Conservation (phyloP, 2,329 filamentous ascomycete genomes). For the Fusarium acutatum region DNA sequence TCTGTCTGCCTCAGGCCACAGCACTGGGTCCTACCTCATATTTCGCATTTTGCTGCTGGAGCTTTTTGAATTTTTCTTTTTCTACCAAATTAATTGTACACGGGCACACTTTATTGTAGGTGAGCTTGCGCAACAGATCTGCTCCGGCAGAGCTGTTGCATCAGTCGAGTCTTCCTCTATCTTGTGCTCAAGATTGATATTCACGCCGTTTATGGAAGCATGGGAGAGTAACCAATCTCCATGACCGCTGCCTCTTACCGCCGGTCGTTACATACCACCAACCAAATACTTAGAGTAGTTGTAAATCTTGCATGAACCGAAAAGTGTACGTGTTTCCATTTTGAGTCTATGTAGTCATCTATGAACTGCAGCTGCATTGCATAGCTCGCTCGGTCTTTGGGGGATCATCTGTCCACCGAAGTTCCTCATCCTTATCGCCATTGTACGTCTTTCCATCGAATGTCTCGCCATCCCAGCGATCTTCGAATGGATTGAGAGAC, state of each 20-base stretch:
- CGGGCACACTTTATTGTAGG: slow-evolving; percentile 77
- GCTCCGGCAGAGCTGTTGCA: slow-evolving; percentile 50
- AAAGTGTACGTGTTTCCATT: neutral
- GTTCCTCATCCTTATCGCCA: slow-evolving; percentile 76
- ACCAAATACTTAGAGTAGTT: slow-evolving; percentile 6
- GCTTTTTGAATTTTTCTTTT: slow-evolving; percentile 41
- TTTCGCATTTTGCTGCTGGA: slow-evolving; percentile 30
- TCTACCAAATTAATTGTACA: slow-evolving; percentile 68
- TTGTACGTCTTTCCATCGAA: slow-evolving; percentile 60
- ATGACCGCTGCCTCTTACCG: slow-evolving; percentile 76
- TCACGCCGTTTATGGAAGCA: slow-evolving; percentile 78
- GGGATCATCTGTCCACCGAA: slow-evolving; percentile 85
- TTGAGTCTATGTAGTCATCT: slow-evolving; percentile 27
- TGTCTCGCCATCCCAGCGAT: slow-evolving; percentile 69
- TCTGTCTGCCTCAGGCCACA: slow-evolving; percentile 51
- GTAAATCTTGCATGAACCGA: slow-evolving; percentile 1
- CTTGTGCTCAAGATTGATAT: slow-evolving; percentile 71
- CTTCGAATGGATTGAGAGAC: slow-evolving; percentile 84
- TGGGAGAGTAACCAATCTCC: slow-evolving; percentile 66
- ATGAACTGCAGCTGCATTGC: slow-evolving; percentile 97
- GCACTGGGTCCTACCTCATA: slow-evolving; percentile 13
- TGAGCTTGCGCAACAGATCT: slow-evolving; percentile 63
- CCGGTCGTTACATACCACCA: slow-evolving; percentile 70
- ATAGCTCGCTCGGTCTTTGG: slow-evolving; percentile 79
- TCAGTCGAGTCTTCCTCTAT: slow-evolving; percentile 76